phyloP scores from a whole-genome alignment of 208 protist species.

The Balamuthia mandrillaris region DNA sequence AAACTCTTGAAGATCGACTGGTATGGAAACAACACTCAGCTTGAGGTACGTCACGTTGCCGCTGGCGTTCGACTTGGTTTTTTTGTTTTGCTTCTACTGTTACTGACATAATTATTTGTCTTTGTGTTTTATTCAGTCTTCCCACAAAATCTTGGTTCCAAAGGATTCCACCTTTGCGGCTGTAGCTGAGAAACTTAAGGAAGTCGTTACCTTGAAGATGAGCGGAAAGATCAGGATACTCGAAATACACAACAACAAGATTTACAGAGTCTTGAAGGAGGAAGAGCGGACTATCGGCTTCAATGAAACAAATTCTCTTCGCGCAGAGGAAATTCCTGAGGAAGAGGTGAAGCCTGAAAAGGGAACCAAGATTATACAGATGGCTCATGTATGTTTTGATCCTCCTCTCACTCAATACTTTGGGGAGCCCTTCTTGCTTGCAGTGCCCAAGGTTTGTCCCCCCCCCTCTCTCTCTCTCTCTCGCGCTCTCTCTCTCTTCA shows the following conservation, averaged over 20 bases:
- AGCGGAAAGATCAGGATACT: background rate
- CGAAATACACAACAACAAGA: constrained; percentile 8
- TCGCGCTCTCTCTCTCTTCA: background rate
- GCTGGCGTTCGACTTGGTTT: too few relatives aligned
- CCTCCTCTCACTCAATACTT: background rate
- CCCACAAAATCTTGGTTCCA: constrained; percentile 1
- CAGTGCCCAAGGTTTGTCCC: constrained; percentile 7
- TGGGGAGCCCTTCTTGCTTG: constrained; percentile 42
- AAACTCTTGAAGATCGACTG: constrained; percentile 16
- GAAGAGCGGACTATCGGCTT: background rate
- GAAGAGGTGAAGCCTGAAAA: background rate
- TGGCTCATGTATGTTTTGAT: background rate
- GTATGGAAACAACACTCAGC: constrained; percentile 13
- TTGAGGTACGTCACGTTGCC: too few relatives aligned
- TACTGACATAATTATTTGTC: too few relatives aligned
- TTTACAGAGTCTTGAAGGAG: background rate
- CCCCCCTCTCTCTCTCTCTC: background rate
- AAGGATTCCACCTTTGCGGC: background rate
- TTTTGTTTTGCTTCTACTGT: too few relatives aligned
- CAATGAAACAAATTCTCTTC: background rate
- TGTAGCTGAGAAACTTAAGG: constrained; percentile 6
- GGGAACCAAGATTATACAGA: background rate
- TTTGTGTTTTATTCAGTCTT: too few relatives aligned
- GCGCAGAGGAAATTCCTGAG: constrained; percentile 23
- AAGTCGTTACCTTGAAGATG: background rate